Evolutionary conservation across 106 monocot species (phyloP).

Genomic region (Acorus calamus): DNA sequence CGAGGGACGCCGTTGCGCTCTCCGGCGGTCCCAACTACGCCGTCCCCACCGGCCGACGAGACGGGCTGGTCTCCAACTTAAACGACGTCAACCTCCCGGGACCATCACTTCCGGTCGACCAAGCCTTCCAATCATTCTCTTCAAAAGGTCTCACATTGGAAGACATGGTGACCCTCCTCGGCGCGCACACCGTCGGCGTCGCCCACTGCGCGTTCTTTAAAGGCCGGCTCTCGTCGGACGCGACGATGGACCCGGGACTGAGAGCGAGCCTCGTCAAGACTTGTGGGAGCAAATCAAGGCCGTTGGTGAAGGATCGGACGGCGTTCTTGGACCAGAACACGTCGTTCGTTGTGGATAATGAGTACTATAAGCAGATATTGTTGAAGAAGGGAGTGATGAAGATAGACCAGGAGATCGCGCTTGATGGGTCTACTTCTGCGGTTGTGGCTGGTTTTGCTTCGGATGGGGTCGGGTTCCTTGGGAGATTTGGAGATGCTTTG

Average conservation of each 20-base stretch:
- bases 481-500: conserved; percentile 14
- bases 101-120: conserved; percentile 6
- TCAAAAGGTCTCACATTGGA: conserved; percentile 21
- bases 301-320: conserved; percentile 1
- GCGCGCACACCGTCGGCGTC: conserved; percentile 26
- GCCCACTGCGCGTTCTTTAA: conserved; percentile 27
- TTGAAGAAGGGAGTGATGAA: conserved; percentile 9
- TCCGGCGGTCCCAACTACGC: conserved; percentile 22
- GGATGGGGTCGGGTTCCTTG: conserved; percentile 3
- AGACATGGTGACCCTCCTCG: conserved; percentile 30
- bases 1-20: conserved; percentile 20
- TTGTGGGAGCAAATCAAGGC: neutral
- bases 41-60: conserved; percentile 36
- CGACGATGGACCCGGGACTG: conserved; percentile 15
- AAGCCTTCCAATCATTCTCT: conserved; percentile 15
- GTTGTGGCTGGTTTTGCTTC: conserved; percentile 7
- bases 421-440: conserved; percentile 2
- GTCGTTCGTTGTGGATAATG: conserved; percentile 15
- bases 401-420: conserved; percentile 23
- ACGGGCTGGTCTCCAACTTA: conserved; percentile 21
- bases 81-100: conserved; percentile 19
- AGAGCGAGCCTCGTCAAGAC: neutral
- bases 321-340: conserved; percentile 24
- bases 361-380: conserved; percentile 18
- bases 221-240: conserved; percentile 17